A percentile compares a stretch with the other conserved stretches of the same genome.
Evolutionary conservation across 305 asterid genomes (phyloP).

Genomic region (Caryopteris hybrid): DNA sequence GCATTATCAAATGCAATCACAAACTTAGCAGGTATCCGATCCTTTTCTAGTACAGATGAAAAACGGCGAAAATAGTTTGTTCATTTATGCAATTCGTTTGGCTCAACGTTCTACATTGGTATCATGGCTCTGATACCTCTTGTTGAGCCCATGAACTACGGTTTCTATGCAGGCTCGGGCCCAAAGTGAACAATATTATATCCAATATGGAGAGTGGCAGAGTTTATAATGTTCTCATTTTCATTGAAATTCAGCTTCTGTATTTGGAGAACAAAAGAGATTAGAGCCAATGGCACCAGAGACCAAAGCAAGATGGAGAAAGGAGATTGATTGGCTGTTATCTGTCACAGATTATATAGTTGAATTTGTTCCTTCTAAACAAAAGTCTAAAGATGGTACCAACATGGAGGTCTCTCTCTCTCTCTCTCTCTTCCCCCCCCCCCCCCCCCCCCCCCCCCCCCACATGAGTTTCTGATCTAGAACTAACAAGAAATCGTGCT

Average conservation of each 20-base stretch:
- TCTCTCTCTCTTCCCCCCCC: constrained; percentile 7
- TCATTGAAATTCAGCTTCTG: constrained; percentile 52
- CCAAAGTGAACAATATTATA: no score
- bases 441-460: neutral
- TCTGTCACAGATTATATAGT: constrained; percentile 86
- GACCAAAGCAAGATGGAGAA: constrained; percentile 61
- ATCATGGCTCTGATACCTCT: no score
- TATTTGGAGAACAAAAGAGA: constrained; percentile 69
- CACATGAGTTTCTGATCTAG: neutral
- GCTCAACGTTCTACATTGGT: no score
- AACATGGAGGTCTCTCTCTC: constrained; percentile 57
- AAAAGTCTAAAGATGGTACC: constrained; percentile 60
- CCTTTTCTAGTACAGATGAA: neutral
- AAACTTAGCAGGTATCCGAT: constrained; percentile 63
- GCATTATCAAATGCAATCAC: constrained; percentile 90
- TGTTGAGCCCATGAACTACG: no score
- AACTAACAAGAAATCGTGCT: neutral
- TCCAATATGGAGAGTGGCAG: neutral
- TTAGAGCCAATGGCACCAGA: constrained; percentile 80
- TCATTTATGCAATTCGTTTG: neutral
- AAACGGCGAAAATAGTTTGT: neutral
- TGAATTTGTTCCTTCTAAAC: constrained; percentile 72
- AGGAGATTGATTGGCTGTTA: constrained; percentile 86
- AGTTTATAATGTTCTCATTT: neutral
- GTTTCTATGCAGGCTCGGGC: no score